A percentile compares a stretch with the other conserved stretches of the same genome.
Evolutionary conservation across 2,329 filamentous ascomycete species (phyloP).

Genomic region (Aspergillus sp.): DNA sequence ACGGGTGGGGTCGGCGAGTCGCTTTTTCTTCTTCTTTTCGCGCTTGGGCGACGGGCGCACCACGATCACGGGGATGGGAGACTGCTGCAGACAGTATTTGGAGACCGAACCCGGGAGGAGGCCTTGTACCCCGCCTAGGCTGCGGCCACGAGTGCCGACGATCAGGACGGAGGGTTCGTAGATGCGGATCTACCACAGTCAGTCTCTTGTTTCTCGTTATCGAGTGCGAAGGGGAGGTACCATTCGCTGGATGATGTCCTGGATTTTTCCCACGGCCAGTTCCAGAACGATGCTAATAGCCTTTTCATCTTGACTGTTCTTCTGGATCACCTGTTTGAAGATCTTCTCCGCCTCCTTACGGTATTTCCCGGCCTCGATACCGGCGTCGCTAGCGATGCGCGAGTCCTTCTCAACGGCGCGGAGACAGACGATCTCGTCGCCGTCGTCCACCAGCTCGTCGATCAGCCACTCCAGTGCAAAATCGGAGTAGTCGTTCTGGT

Average conservation of each 20-base stretch:
- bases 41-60: slow-evolving; percentile 84
- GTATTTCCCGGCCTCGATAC: slow-evolving; percentile 67
- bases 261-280: slow-evolving; percentile 83
- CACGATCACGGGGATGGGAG: slow-evolving; percentile 87
- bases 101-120: slow-evolving; percentile 85
- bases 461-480: slow-evolving; percentile 91
- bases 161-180: slow-evolving; percentile 90
- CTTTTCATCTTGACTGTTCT: slow-evolving; percentile 73
- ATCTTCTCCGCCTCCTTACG: slow-evolving; percentile 71
- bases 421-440: slow-evolving; percentile 88
- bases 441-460: slow-evolving; percentile 87
- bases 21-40: slow-evolving; percentile 84
- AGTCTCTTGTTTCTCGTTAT: slow-evolving; percentile 10
- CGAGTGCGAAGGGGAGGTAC: slow-evolving; percentile 45
- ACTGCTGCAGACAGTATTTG: slow-evolving; percentile 93
- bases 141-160: slow-evolving; percentile 82
- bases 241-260: slow-evolving; percentile 86
- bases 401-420: slow-evolving; percentile 82
- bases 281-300: slow-evolving; percentile 84
- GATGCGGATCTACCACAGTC: slow-evolving; percentile 67
- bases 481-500: slow-evolving; percentile 88
- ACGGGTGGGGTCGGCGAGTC: slow-evolving; percentile 70
- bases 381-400: slow-evolving; percentile 61
- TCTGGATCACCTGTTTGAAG: slow-evolving; percentile 72
- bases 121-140: slow-evolving; percentile 80